A percentile compares a stretch with the other conserved stretches of the same genome.
Evolutionary conservation across 768 basidiomycete genomes (phyloP).

Genomic region (Tulasnella sp.): DNA sequence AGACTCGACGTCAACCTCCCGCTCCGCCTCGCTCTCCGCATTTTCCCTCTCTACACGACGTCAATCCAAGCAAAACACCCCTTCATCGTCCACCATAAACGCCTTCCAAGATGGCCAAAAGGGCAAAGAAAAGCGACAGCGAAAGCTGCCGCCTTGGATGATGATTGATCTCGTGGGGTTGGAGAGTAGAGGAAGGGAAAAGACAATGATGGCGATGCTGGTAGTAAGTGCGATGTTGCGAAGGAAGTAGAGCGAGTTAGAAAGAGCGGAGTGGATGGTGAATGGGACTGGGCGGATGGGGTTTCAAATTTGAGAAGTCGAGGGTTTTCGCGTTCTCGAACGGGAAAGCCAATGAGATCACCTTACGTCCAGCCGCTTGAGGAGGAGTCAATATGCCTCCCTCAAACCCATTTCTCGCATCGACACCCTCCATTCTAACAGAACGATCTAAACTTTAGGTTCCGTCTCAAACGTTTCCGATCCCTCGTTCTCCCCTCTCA

Average conservation of each 20-base stretch:
- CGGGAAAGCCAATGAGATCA: too few relatives aligned
- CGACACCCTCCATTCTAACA: too few relatives aligned
- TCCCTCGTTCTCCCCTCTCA: too few relatives aligned
- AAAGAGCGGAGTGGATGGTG: constrained; percentile 37
- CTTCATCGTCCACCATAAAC: constrained; percentile 38
- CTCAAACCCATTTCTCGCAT: too few relatives aligned
- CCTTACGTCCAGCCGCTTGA: too few relatives aligned
- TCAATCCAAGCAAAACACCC: neutral
- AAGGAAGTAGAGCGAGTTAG: constrained; percentile 26
- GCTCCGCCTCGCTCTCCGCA: constrained; percentile 31
- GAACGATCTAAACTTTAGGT: too few relatives aligned
- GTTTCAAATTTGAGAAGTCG: constrained; percentile 59
- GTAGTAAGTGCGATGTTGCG: constrained; percentile 26
- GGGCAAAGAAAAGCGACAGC: too few relatives aligned
- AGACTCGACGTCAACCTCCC: constrained; percentile 25
- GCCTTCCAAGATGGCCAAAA: constrained; percentile 63
- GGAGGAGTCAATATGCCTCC: too few relatives aligned
- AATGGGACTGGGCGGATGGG: constrained; percentile 64
- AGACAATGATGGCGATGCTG: constrained; percentile 29
- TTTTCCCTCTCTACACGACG: constrained; percentile 21
- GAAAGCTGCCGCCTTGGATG: too few relatives aligned
- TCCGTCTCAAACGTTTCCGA: too few relatives aligned
- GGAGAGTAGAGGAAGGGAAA: constrained; percentile 9
- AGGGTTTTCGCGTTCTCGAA: too few relatives aligned
- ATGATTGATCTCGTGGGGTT: constrained; percentile 12